A percentile compares a stretch with the other conserved stretches of the same genome.
Conservation (phyloP, 2,329 filamentous ascomycete genomes). For the Beauveria caledonica region DNA sequence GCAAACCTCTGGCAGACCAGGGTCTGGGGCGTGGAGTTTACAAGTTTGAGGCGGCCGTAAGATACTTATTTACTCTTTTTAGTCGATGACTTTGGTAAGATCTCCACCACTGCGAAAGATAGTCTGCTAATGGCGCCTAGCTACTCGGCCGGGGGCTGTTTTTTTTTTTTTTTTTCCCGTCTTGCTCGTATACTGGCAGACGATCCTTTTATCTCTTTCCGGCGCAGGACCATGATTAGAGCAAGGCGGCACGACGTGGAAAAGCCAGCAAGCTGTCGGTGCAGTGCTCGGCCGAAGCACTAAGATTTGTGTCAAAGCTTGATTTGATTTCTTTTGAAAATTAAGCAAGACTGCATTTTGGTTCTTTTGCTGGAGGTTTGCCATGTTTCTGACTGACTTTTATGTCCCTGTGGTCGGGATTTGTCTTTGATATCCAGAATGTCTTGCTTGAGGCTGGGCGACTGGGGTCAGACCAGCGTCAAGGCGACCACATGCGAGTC, state of each 20-base stretch:
- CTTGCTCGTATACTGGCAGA: not conserved
- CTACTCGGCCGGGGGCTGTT: not conserved
- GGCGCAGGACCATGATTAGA: not conserved
- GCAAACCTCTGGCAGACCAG: no score
- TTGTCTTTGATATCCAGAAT: not conserved
- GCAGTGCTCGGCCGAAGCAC: not conserved
- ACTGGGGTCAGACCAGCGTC: not conserved
- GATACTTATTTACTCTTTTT: no score
- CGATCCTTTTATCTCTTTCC: not conserved
- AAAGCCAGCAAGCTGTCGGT: not conserved
- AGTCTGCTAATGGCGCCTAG: not conserved
- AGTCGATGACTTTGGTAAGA: slow-evolving; percentile 6
- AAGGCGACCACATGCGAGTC: not conserved
- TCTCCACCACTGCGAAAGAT: not conserved
- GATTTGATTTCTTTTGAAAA: not conserved
- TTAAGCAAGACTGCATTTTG: not conserved
- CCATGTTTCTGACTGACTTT: not conserved
- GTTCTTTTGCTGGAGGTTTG: not conserved
- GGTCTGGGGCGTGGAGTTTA: not conserved
- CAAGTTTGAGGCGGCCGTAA: not conserved
- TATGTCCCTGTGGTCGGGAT: not conserved
- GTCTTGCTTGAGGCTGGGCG: not conserved
- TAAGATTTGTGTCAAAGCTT: not conserved
- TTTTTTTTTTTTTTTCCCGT: not conserved
- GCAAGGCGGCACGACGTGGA: not conserved